Conservation (phyloP, 148 eudicot genomes). For the Talinum fruticosum region DNA sequence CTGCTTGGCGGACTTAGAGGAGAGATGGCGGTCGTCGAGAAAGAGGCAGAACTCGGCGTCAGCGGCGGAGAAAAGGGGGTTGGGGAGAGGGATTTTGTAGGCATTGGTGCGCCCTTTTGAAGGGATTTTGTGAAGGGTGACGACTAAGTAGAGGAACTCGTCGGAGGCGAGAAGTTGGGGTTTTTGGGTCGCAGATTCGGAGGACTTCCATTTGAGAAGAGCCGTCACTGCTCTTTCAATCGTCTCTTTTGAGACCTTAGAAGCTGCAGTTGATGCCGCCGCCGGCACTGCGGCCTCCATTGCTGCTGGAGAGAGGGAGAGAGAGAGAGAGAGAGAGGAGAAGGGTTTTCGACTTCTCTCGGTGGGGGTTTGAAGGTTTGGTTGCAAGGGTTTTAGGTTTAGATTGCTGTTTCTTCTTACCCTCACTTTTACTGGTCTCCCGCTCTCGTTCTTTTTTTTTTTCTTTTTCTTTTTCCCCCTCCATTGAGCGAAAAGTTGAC, state of each 20-base stretch:
- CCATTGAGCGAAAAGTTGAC: too few species aligned
- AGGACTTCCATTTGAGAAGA: conserved; percentile 51
- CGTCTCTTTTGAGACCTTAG: conserved; percentile 17
- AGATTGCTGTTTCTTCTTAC: too few species aligned
- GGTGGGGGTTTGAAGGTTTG: neutral
- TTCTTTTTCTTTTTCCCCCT: neutral
- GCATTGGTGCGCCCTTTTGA: conserved; percentile 43
- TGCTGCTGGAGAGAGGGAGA: neutral
- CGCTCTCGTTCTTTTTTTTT: neutral
- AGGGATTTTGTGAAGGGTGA: conserved; percentile 72
- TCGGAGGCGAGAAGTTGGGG: conserved; percentile 41
- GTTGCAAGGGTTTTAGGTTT: too few species aligned
- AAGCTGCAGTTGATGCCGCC: conserved; percentile 4
- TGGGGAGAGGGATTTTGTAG: conserved; percentile 52
- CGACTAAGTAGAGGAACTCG: conserved; percentile 58
- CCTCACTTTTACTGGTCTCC: too few species aligned
- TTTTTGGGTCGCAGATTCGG: conserved; percentile 30
- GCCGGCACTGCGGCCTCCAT: conserved; percentile 7
- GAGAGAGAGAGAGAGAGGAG: neutral
- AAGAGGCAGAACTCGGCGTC: conserved; percentile 49
- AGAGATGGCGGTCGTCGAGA: conserved; percentile 43
- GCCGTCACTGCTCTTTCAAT: conserved; percentile 40
- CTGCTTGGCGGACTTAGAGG: conserved; percentile 36
- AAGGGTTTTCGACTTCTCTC: neutral
- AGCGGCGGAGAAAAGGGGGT: conserved; percentile 40